Percentiles rank a stretch among this genome's conserved stretches.
Conservation (phyloP, 768 basidiomycete species). For the Chalciporus sphaerocephalus region DNA sequence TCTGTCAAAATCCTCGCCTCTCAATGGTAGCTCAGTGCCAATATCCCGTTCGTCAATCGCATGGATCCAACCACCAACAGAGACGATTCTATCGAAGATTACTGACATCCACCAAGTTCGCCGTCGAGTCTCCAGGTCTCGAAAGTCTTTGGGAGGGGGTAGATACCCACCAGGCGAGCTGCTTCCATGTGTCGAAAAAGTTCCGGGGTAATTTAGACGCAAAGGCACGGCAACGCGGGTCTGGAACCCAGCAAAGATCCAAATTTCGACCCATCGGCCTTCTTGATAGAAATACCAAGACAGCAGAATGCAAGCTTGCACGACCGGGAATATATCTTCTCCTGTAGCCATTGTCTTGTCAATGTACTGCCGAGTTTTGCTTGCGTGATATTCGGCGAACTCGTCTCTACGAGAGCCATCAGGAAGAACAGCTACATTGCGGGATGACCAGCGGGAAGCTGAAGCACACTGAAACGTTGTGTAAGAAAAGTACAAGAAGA, state of each 20-base stretch:
- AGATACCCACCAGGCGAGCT: constrained; percentile 76
- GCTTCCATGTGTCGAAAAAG: constrained; percentile 64
- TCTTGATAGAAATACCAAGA: constrained; percentile 93
- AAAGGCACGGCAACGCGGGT: constrained; percentile 78
- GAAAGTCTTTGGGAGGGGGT: constrained; percentile 69
- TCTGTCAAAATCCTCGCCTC: constrained; percentile 70
- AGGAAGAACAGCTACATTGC: constrained; percentile 58
- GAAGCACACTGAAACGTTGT: constrained; percentile 58
- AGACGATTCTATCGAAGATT: constrained; percentile 77
- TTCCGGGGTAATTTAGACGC: constrained; percentile 81
- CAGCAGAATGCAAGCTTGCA: constrained; percentile 82
- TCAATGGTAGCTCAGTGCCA: constrained; percentile 77
- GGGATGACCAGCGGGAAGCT: constrained; percentile 78
- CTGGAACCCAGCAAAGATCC: constrained; percentile 86
- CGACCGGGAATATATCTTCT: constrained; percentile 78
- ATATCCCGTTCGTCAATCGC: constrained; percentile 80
- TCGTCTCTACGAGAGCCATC: constrained; percentile 78
- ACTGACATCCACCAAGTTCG: constrained; percentile 93
- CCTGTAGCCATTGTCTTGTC: constrained; percentile 89
- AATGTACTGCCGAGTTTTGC: constrained; percentile 82
- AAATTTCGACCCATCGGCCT: constrained; percentile 86
- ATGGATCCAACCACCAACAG: constrained; percentile 83
- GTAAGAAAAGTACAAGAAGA: constrained; percentile 10
- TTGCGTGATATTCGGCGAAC: constrained; percentile 84
- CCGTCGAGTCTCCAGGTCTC: constrained; percentile 72